Conservation (phyloP, 306 rosid species). For the Cicer yamashitae region DNA sequence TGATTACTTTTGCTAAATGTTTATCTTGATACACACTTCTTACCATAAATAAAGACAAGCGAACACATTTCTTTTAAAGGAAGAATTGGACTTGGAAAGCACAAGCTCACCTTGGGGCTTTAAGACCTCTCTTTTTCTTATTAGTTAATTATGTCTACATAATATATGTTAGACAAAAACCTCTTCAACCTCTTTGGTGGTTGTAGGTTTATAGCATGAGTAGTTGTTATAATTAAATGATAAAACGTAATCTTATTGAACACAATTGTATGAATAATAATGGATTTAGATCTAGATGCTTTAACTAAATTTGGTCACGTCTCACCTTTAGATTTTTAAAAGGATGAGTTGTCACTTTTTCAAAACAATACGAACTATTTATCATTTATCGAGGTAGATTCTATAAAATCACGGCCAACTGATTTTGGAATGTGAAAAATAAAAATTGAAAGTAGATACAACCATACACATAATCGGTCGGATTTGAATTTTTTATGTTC, state of each 20-base stretch:
- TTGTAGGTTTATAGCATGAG: conserved; percentile 14
- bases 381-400: not conserved
- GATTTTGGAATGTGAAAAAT: too few relatives aligned
- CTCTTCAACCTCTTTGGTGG: conserved; percentile 29
- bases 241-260: conserved; percentile 12
- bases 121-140: not conserved
- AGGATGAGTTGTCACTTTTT: not conserved
- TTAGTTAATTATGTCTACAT: not conserved
- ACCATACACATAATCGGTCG: not conserved
- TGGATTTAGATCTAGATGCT: conserved; percentile 2
- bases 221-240: conserved; percentile 28
- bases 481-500: not conserved
- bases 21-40: conserved; percentile 28
- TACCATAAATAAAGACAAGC: conserved; percentile 28
- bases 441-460: too few relatives aligned
- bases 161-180: conserved; percentile 7
- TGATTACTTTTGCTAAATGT: conserved; percentile 6
- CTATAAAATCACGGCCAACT: too few relatives aligned
- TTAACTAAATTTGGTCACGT: not conserved
- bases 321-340: conserved; percentile 28
- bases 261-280: conserved; percentile 5
- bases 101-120: conserved; percentile 23
- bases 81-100: conserved; percentile 32
- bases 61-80: conserved; percentile 3
- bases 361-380: not conserved